Percentiles rank a stretch among this genome's conserved stretches.
These are phyloP conservation scores for Paramecium pentaurelia DNA, from an alignment of 73 alveolate genomes.

Conservation along the genomic window DNA sequence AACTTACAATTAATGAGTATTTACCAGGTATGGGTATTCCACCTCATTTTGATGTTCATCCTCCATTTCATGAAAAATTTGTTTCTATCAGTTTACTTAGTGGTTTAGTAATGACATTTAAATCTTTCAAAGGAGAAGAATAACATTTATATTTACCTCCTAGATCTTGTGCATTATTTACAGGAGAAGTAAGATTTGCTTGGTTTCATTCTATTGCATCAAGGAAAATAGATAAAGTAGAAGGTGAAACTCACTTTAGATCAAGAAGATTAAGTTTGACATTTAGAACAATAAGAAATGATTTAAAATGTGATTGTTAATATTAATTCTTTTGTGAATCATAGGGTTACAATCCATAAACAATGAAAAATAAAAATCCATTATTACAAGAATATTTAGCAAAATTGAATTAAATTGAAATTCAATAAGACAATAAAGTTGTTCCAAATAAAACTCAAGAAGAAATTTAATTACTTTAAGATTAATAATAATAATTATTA, in stretches of 20 bases:
- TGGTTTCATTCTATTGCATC: conserved; percentile 79
- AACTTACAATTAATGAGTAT: conserved; percentile 75
- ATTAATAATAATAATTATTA: conserved; percentile 27
- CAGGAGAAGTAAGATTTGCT: conserved; percentile 79
- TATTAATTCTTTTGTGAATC: conserved; percentile 75
- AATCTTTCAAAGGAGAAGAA: conserved; percentile 66
- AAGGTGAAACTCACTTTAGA: conserved; percentile 70
- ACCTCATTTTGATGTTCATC: conserved; percentile 85
- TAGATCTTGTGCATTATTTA: conserved; percentile 66
- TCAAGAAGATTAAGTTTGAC: conserved; percentile 77
- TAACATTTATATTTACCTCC: conserved; percentile 73
- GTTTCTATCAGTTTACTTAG: conserved; percentile 63
- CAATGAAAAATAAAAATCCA: conserved; percentile 61
- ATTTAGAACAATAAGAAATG: conserved; percentile 66
- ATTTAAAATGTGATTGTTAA: conserved; percentile 68
- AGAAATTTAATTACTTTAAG: conserved; percentile 67
- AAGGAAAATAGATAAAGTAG: conserved; percentile 77
- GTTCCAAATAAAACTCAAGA: conserved; percentile 76
- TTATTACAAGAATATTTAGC: conserved; percentile 17
- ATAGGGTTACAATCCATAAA: conserved; percentile 57
- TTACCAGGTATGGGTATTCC: conserved; percentile 86
- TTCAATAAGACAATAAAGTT: conserved; percentile 56
- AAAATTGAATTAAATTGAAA: conserved; percentile 56
- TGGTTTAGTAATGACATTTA: conserved; percentile 77
- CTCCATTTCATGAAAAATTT: conserved; percentile 82